A percentile compares a stretch with the other conserved stretches of the same genome.
These are phyloP conservation scores for Pisolithus sp. DNA, from an alignment of 768 basidiomycete species.

Conservation along the genomic window DNA sequence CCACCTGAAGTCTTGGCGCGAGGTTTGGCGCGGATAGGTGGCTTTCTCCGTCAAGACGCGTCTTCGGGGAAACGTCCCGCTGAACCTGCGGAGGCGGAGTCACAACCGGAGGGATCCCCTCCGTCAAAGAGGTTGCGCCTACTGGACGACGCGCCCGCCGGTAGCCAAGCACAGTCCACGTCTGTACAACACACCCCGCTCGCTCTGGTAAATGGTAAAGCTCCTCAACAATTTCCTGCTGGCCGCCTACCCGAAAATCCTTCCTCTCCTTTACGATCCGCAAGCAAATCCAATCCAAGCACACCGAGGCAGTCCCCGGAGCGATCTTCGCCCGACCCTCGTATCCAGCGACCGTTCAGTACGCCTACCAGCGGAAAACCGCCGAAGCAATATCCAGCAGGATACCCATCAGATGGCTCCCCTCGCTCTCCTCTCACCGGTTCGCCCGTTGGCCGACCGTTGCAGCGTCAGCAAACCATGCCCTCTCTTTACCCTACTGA, in stretches of 20 bases:
- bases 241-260: conserved; percentile 11
- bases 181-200: conserved; percentile 10
- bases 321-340: not conserved
- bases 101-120: conserved; percentile 11
- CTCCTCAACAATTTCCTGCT: conserved; percentile 26
- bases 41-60: conserved; percentile 9
- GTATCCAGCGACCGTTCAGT: not conserved
- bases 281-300: conserved; percentile 3
- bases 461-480: conserved; percentile 25
- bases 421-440: not conserved
- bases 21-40: conserved; percentile 13
- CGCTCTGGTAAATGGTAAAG: conserved; percentile 23
- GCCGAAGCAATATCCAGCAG: conserved; percentile 5
- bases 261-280: not conserved
- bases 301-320: not conserved
- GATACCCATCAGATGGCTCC: conserved; percentile 1
- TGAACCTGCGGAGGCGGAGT: conserved; percentile 7
- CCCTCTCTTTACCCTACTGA: conserved; percentile 9
- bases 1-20: conserved; percentile 20
- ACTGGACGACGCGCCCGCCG: not conserved
- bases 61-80: conserved; percentile 21
- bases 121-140: conserved; percentile 23
- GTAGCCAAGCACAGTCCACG: conserved; percentile 2
- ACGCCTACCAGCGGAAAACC: conserved; percentile 3
- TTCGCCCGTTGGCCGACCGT: conserved; percentile 11